These are phyloP conservation scores for Colletotrichum cereale DNA, from an alignment of 2,329 filamentous ascomycete species.

Conservation along the genomic window DNA sequence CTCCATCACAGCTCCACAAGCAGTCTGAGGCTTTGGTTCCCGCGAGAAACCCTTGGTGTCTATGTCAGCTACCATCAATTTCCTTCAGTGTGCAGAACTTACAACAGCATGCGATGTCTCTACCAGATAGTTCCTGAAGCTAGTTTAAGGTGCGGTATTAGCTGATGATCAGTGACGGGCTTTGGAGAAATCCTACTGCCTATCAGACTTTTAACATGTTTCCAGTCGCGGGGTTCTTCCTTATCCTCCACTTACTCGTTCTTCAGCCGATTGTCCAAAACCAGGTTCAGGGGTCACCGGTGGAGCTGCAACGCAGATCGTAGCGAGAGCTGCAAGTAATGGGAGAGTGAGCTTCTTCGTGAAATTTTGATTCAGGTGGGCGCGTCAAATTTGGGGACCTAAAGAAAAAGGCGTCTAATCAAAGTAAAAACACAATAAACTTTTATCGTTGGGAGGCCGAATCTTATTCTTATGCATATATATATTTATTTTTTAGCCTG, in stretches of 20 bases:
- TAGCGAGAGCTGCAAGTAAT: background rate
- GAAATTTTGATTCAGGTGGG: background rate
- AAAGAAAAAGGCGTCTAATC: too few relatives aligned
- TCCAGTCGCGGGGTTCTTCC: too few relatives aligned
- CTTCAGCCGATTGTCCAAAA: background rate
- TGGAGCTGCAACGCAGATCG: background rate
- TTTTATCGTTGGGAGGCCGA: fast-evolving
- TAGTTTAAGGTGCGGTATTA: background rate
- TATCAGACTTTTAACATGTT: background rate
- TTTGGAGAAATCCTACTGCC: background rate
- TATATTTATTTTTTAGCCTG: too few relatives aligned
- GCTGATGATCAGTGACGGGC: background rate
- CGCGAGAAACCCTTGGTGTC: background rate
- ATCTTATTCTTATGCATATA: too few relatives aligned
- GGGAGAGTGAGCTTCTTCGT: background rate
- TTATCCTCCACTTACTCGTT: background rate
- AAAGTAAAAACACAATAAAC: background rate
- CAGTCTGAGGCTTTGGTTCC: background rate
- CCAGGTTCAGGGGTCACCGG: background rate
- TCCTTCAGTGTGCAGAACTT: background rate
- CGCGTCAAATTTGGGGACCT: too few relatives aligned
- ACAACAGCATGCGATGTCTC: background rate
- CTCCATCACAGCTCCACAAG: background rate
- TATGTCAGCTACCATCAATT: background rate
- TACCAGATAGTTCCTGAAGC: background rate